A percentile compares a stretch with the other conserved stretches of the same genome.
phyloP scores from a whole-genome alignment of 2,329 filamentous ascomycete genomes.

The Gnomoniopsis smithogilvyi region DNA sequence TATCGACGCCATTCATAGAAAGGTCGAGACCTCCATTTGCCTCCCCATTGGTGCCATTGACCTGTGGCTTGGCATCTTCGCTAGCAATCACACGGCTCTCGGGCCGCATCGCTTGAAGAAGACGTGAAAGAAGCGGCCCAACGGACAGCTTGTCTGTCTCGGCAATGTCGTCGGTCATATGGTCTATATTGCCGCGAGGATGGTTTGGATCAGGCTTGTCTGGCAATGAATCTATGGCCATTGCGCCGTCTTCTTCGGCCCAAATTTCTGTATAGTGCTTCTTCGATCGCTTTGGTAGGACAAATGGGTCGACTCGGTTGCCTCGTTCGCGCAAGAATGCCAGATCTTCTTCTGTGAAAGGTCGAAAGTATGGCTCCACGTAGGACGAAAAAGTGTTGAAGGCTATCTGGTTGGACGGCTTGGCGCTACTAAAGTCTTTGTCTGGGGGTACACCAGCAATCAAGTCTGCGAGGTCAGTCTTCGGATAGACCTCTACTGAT shows the following conservation, averaged over 20 bases:
- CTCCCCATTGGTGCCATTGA: slow-evolving; percentile 44
- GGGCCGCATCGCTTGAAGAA: slow-evolving; percentile 78
- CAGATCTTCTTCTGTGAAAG: slow-evolving; percentile 88
- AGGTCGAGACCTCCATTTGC: slow-evolving; percentile 45
- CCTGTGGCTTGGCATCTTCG: slow-evolving; percentile 54
- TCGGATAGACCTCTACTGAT: slow-evolving; percentile 80
- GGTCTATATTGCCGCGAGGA: slow-evolving; percentile 79
- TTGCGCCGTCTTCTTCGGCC: slow-evolving; percentile 87
- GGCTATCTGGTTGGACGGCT: slow-evolving; percentile 90
- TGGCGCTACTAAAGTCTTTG: slow-evolving; percentile 92
- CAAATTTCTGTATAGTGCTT: slow-evolving; percentile 86
- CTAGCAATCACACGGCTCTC: slow-evolving; percentile 53
- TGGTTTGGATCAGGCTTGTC: slow-evolving; percentile 76
- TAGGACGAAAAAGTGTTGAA: slow-evolving; percentile 91
- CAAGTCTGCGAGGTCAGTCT: slow-evolving; percentile 74
- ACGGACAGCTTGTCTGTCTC: slow-evolving; percentile 88
- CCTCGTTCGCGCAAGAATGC: slow-evolving; percentile 89
- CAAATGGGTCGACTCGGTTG: slow-evolving; percentile 77
- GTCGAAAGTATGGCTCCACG: slow-evolving; percentile 85
- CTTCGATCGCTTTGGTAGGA: slow-evolving; percentile 81
- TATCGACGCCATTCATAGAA: slow-evolving; percentile 50
- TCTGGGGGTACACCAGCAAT: slow-evolving; percentile 89
- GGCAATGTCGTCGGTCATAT: slow-evolving; percentile 79
- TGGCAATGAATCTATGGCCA: slow-evolving; percentile 66
- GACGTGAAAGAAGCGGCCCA: slow-evolving; percentile 77